Evolutionary conservation across 257 asterid genomes (phyloP).

Genomic region (Plantago ovata): DNA sequence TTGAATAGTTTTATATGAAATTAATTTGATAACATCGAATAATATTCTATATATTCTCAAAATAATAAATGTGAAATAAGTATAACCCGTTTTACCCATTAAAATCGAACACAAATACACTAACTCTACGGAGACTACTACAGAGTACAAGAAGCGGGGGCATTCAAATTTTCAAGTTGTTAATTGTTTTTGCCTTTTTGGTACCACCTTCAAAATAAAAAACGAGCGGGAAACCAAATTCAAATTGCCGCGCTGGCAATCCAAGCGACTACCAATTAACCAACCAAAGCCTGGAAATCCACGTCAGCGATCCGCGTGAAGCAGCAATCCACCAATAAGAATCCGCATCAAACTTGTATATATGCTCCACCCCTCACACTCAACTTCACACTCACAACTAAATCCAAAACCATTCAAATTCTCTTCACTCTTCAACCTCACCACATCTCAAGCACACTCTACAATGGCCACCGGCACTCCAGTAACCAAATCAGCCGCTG

Average conservation of each 20-base stretch:
- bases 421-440: neutral
- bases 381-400: neutral
- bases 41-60: no score
- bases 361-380: neutral
- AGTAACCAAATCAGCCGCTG: neutral
- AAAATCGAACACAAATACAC: no score
- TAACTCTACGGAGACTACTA: no score
- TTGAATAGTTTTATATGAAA: no score
- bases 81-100: no score
- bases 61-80: no score
- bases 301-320: slow-evolving; percentile 12
- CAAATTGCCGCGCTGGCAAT: slow-evolving; percentile 13
- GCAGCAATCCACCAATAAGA: slow-evolving; percentile 9
- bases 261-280: neutral
- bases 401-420: neutral
- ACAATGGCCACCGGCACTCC: slow-evolving; percentile 1
- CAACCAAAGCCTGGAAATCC: neutral
- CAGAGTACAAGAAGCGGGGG: no score
- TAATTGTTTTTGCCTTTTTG: no score
- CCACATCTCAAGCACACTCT: neutral
- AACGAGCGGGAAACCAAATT: neutral
- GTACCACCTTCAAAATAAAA: no score
- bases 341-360: neutral
- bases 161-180: no score
- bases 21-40: no score